phyloP scores from a whole-genome alignment of 345 rosid species.

The Barbarea vulgaris region DNA sequence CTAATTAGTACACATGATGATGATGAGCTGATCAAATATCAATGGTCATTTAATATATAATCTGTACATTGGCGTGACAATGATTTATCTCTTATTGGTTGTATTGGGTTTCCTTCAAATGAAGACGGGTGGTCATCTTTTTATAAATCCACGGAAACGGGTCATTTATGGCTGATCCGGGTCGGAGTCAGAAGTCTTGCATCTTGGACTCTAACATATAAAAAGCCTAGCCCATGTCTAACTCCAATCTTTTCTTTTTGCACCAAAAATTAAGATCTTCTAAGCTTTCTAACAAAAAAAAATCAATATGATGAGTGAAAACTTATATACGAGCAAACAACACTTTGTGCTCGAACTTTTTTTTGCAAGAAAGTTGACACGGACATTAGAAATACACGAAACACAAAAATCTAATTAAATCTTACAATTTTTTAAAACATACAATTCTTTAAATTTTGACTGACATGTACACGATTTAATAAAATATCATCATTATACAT shows the following conservation, averaged over 20 bases:
- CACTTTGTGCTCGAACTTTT: no score
- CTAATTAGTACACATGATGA: neutral
- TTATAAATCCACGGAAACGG: neutral
- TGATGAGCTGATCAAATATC: neutral
- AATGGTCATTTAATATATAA: neutral
- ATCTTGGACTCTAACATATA: neutral
- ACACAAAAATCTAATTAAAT: no score
- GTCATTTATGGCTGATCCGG: neutral
- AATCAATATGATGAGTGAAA: no score
- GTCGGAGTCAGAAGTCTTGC: neutral
- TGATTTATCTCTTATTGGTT: neutral
- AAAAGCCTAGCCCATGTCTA: neutral
- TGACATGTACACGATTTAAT: no score
- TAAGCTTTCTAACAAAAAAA: no score
- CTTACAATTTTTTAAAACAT: no score
- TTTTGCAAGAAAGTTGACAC: no score
- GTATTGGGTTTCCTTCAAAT: neutral
- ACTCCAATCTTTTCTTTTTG: neutral
- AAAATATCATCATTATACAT: no score
- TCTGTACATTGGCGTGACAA: slow-evolving; percentile 4
- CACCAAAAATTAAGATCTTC: no score
- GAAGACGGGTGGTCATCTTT: neutral
- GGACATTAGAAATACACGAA: no score
- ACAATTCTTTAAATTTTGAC: no score
- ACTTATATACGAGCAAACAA: no score